phyloP scores from a whole-genome alignment of 1,284 basidiomycete species.

The Leccinum huronense region DNA sequence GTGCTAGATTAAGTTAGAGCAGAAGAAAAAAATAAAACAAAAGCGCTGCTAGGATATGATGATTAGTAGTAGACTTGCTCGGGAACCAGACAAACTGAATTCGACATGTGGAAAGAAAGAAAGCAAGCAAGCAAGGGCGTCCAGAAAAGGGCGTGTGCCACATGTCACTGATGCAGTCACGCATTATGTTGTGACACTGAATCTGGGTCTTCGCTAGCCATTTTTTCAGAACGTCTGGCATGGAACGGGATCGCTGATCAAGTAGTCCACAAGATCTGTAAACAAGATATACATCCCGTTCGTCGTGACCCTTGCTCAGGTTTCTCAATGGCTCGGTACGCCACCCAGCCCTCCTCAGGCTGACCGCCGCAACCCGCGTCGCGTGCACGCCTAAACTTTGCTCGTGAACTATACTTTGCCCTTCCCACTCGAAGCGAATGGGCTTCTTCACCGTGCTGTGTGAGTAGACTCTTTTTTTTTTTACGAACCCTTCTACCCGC shows the following conservation, averaged over 20 bases:
- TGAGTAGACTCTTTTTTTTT: neutral
- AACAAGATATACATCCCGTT: neutral
- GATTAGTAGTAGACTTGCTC: slow-evolving; percentile 9
- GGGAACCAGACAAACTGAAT: slow-evolving; percentile 8
- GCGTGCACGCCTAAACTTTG: neutral
- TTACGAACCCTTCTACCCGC: slow-evolving; percentile 13
- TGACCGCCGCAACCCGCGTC: neutral
- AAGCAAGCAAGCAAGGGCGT: neutral
- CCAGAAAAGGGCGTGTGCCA: neutral
- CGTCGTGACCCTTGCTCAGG: neutral
- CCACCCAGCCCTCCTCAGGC: slow-evolving; percentile 5
- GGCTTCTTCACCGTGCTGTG: slow-evolving; percentile 1
- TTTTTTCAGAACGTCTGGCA: slow-evolving; percentile 12
- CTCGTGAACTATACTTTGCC: slow-evolving; percentile 3
- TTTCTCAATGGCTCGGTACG: slow-evolving; percentile 11
- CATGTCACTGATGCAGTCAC: slow-evolving; percentile 16
- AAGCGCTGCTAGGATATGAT: neutral
- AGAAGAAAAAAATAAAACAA: slow-evolving; percentile 1
- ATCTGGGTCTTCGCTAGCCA: slow-evolving; percentile 18
- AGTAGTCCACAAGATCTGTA: slow-evolving; percentile 14
- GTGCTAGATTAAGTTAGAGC: slow-evolving; percentile 15
- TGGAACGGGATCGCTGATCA: slow-evolving; percentile 23
- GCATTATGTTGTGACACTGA: slow-evolving; percentile 20
- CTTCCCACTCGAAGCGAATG: slow-evolving; percentile 15
- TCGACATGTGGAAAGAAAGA: slow-evolving; percentile 1